Percentiles rank a stretch among this genome's conserved stretches.
These are phyloP conservation scores for Terana coerulea DNA, from an alignment of 768 basidiomycete species.

Conservation along the genomic window DNA sequence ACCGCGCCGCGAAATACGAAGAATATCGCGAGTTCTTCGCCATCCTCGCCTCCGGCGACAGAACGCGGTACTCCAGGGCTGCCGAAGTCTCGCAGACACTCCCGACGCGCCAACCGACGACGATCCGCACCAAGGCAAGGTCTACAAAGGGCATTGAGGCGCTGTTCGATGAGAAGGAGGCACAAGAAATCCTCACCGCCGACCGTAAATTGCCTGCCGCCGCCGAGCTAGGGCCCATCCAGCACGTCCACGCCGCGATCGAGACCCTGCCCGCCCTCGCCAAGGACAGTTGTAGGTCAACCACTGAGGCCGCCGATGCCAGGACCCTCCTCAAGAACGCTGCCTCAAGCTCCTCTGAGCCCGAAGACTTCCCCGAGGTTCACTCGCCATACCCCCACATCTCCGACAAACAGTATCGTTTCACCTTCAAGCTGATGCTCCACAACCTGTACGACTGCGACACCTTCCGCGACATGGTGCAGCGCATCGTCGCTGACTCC, in stretches of 20 bases:
- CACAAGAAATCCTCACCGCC: not conserved
- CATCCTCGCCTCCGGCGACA: not conserved
- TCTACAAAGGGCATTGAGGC: not conserved
- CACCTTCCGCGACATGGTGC: not conserved
- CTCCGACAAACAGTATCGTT: not conserved
- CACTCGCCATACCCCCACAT: not conserved
- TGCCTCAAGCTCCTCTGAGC: not conserved
- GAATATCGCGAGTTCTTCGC: slow-evolving; percentile 1
- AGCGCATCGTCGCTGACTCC: not conserved
- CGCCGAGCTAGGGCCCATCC: not conserved
- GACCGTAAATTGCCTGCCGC: not conserved
- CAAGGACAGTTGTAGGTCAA: not conserved
- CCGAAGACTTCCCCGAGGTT: not conserved
- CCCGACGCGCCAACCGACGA: not conserved
- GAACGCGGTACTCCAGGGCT: not conserved
- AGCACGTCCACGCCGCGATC: not conserved
- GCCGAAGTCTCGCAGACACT: not conserved
- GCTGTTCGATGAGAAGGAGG: not conserved
- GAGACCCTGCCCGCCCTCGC: not conserved
- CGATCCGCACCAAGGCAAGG: not conserved
- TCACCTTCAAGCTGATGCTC: not conserved
- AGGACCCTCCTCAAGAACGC: not conserved
- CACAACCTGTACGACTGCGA: not conserved
- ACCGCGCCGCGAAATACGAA: not conserved
- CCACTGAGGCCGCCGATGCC: not conserved